Evolutionary conservation across 768 basidiomycete genomes (phyloP), one percentile per base, ranked within the genome.

Genomic region (Termitomyces sp.): DNA sequence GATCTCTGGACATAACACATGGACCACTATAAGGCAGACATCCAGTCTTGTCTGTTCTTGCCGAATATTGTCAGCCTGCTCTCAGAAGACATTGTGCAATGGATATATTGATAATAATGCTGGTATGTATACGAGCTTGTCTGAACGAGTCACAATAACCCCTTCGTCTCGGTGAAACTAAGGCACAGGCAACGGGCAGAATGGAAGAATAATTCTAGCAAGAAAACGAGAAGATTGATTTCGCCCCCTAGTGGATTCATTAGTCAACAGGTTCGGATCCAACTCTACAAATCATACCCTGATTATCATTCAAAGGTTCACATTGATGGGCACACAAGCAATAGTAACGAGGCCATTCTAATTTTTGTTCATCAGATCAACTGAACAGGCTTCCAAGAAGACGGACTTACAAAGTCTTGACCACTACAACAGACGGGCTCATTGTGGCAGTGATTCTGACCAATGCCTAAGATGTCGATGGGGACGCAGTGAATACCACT

Each of bases 371-470:
- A 49, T 60, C 24, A 62, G 59, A 16, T 18, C 34, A 4, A 15
- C n/a, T 45, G 26, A 13, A 26, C n/a, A 18, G 9, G 4, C 13
- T 26, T 34, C 3, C n/a, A 41, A 41, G 4, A 44, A 56, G 18
- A 20, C 36, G 9, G 2, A 66, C 66, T 59, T 41, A 72, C 69
- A 63, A 67, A 73, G 1, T 54, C 39, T 56, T 74, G 70, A 58
- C 72, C 56, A 0, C 63, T 34, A 59, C 80, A 81, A 62, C 80
- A 81, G 0, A 77, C 78, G 1, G 74, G 62, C 44, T 76, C 57
- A 5, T 60, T 44, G 5, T 57, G 5, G 61, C 78, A 79, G 18
- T 53, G 9, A 29, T 63, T 64, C 29, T 54, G 66, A 45, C 60
- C 67, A 56, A 62, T 39, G 4, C 73, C 70, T 3, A 66, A 12